phyloP scores from a whole-genome alignment of 768 basidiomycete species.

The Coprinopsis cinerea region DNA sequence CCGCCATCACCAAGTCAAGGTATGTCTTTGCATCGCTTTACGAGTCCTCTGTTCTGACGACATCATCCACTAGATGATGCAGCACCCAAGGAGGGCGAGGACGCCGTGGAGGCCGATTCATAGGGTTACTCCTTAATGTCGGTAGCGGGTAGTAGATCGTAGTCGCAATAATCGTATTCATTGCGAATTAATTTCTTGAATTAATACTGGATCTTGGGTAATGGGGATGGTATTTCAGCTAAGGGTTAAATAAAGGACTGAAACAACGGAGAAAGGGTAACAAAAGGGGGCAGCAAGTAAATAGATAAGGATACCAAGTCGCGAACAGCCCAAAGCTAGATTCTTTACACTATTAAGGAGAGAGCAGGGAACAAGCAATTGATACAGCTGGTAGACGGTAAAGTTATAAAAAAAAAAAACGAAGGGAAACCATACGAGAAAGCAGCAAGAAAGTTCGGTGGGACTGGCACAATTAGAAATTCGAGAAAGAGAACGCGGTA shows the following conservation, averaged over 20 bases:
- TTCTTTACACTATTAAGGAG: conserved; percentile 18
- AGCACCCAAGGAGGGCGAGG: neutral
- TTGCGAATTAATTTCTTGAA: neutral
- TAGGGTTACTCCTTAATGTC: neutral
- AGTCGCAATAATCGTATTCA: too few species aligned
- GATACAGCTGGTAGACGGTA: conserved; percentile 19
- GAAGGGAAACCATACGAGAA: conserved; percentile 7
- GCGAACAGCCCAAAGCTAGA: conserved; percentile 7
- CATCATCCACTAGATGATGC: neutral
- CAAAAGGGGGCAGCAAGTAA: neutral
- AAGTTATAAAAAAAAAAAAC: conserved; percentile 3
- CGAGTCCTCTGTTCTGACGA: neutral
- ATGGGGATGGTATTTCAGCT: neutral
- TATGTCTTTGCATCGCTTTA: neutral
- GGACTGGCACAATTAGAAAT: neutral
- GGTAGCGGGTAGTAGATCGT: too few species aligned
- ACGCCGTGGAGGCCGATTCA: neutral
- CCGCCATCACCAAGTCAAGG: neutral
- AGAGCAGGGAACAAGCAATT: conserved; percentile 13
- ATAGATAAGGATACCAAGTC: neutral
- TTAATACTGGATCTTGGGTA: neutral
- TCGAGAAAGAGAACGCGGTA: conserved; percentile 18
- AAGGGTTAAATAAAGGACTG: neutral
- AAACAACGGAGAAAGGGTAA: neutral
- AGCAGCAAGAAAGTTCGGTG: conserved; percentile 13